Evolutionary conservation across 495 filamentous ascomycete genomes (phyloP), one percentile per base, ranked within the genome.

Genomic region (Neurospora sp.): DNA sequence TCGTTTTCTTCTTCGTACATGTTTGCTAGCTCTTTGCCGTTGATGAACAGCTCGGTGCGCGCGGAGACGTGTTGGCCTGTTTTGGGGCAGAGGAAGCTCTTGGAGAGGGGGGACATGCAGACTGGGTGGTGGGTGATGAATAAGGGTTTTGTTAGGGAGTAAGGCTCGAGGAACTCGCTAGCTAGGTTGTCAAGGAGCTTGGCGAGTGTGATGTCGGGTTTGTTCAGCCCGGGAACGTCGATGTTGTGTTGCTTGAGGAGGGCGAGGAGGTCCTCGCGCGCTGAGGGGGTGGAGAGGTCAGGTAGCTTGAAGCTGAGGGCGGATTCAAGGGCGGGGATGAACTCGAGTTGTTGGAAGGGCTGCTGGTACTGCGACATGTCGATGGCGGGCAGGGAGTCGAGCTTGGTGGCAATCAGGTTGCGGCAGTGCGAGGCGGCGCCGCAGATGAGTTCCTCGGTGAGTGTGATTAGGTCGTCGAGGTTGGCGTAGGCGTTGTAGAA

Each of bases 1-100:
- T 92, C 92, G 82, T 98, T 99, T 82, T 99, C 96, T 83, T 99
- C 96, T 82, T 99, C 96, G 84, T 99, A 99, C 78, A 92, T 93
- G 80, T 99, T 99, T 10, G 95, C 92, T 39, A 97, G 83, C 78
- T 99, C 96, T 66, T 86, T 86, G 17, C 91, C 90, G 48, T 87
- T 79, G 77, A 97, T 88, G 83, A 98, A 98, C 43, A 99, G 89
- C 80, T 99, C 96, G 3, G 91, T 92, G 48, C 96, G 90, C 4
- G 93, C 92, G 4, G 94, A 90, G 10, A 89, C 82, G 9, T 80
- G 72, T 75, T 97, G 93, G n/a, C 85, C 81, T 0, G 88, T 92
- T 2, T 77, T 78, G 1, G 88, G 86, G 77, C 88, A 87, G 28
- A 79, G 39, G 83, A 93, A 96, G 37, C 92, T 93, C 83, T 99